Evolutionary conservation across 2,329 filamentous ascomycete genomes (phyloP).

Genomic region (Pseudocercospora vitis): DNA sequence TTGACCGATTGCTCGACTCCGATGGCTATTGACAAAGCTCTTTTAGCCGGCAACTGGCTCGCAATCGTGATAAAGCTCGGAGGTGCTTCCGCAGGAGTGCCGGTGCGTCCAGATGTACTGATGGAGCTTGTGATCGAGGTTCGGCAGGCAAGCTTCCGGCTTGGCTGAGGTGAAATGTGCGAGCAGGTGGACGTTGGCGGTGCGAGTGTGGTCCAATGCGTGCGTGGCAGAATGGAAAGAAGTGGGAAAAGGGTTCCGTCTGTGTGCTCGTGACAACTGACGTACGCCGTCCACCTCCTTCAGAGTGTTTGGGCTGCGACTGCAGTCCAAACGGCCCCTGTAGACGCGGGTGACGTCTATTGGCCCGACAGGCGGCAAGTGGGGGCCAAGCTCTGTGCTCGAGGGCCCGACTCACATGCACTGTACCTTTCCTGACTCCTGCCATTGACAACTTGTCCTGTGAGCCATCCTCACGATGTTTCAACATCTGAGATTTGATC

Average conservation of each 20-base stretch:
- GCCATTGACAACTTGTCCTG: too few species aligned
- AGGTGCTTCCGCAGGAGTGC: not conserved
- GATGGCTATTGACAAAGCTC: conserved; percentile 4
- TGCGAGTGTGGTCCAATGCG: not conserved
- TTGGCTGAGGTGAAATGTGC: not conserved
- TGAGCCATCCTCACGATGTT: too few species aligned
- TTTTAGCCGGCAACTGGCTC: not conserved
- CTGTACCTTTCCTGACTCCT: too few species aligned
- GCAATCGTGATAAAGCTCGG: not conserved
- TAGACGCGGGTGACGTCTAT: too few species aligned
- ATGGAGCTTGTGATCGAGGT: not conserved
- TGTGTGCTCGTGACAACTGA: conserved; percentile 1
- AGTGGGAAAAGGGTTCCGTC: not conserved
- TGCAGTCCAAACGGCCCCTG: not conserved
- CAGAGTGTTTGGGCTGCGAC: not conserved
- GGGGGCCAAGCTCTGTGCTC: not conserved
- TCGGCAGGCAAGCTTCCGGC: not conserved
- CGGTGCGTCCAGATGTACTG: not conserved
- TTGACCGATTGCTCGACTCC: not conserved
- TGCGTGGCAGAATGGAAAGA: not conserved
- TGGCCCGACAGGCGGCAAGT: not conserved
- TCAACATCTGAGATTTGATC: too few species aligned
- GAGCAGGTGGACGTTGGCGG: not conserved
- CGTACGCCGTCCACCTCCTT: not conserved
- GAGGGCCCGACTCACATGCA: too few species aligned